A percentile compares a stretch with the other conserved stretches of the same genome.
Conservation (phyloP, 2,329 filamentous ascomycete species). For the Exserohilum rostratum region DNA sequence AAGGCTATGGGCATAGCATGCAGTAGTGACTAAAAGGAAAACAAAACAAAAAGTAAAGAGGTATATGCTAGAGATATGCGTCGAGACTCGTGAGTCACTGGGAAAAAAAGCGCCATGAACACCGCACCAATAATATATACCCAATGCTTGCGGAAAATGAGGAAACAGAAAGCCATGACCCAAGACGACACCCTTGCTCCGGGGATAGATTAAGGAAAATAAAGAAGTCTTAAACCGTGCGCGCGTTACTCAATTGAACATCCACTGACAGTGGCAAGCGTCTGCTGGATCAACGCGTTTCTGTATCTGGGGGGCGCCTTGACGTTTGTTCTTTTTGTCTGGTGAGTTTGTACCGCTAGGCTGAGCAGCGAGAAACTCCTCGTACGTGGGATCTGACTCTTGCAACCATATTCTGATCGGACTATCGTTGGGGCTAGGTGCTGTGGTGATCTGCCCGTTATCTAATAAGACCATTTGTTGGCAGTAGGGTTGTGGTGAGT, state of each 20-base stretch:
- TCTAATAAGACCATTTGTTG: constrained; percentile 67
- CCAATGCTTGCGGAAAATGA: constrained; percentile 5
- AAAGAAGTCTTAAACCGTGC: constrained; percentile 1
- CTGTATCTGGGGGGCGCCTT: constrained; percentile 11
- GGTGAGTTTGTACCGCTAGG: constrained; percentile 12
- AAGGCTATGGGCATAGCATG: constrained; percentile 9
- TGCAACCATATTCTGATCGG: constrained; percentile 49
- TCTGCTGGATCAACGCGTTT: constrained; percentile 38
- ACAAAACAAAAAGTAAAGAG: constrained; percentile 4
- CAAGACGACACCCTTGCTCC: not conserved
- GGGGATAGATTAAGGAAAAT: not conserved
- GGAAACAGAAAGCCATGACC: constrained; percentile 1
- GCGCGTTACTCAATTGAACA: constrained; percentile 39
- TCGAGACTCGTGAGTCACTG: constrained; percentile 11
- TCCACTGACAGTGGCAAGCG: constrained; percentile 49
- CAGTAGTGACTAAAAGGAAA: constrained; percentile 8
- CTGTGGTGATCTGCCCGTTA: constrained; percentile 54
- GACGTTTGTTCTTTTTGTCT: constrained; percentile 19
- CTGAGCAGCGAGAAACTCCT: constrained; percentile 31
- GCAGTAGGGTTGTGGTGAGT: constrained; percentile 63
- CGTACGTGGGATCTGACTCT: constrained; percentile 48
- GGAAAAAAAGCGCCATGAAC: constrained; percentile 10
- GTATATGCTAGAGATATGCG: constrained; percentile 19
- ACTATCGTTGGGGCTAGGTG: constrained; percentile 40
- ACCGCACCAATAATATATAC: constrained; percentile 8